Conservation (phyloP, 163 green algal species). For the Coccomyxa subellipsoidea region DNA sequence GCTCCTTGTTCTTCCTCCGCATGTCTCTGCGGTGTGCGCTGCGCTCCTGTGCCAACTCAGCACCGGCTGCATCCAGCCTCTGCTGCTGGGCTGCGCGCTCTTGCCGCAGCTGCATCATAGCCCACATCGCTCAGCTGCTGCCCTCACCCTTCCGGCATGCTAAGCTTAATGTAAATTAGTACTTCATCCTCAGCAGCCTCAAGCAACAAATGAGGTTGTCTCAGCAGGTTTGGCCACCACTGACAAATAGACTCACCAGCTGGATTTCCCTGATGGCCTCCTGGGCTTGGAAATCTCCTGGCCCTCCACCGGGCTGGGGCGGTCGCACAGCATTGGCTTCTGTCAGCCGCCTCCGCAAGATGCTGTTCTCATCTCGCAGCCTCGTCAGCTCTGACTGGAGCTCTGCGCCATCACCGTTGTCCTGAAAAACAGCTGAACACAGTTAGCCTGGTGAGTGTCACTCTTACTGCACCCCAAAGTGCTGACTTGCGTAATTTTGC, state of each 20-base stretch:
- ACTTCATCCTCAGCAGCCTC: background rate
- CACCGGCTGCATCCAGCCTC: background rate
- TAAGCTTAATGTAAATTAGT: too few species aligned
- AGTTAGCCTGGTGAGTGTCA: too few species aligned
- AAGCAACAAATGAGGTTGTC: background rate
- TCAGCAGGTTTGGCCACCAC: background rate
- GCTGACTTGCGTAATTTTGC: too few species aligned
- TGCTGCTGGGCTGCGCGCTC: background rate
- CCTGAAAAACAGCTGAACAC: too few species aligned
- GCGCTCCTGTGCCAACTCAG: background rate
- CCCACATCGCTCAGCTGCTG: background rate
- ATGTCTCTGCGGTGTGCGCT: background rate
- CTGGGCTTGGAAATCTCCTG: background rate
- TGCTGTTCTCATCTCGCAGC: background rate
- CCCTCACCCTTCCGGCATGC: too few species aligned
- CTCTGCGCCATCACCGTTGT: background rate
- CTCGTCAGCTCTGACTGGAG: background rate
- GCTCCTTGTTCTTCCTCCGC: background rate
- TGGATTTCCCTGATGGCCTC: background rate
- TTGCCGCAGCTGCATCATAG: background rate
- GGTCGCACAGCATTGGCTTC: background rate
- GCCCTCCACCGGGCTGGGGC: background rate
- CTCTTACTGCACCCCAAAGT: too few species aligned
- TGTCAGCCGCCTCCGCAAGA: background rate
- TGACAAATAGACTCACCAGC: background rate